phyloP scores from a whole-genome alignment of 2,329 filamentous ascomycete genomes.

The Colletotrichum costaricense region DNA sequence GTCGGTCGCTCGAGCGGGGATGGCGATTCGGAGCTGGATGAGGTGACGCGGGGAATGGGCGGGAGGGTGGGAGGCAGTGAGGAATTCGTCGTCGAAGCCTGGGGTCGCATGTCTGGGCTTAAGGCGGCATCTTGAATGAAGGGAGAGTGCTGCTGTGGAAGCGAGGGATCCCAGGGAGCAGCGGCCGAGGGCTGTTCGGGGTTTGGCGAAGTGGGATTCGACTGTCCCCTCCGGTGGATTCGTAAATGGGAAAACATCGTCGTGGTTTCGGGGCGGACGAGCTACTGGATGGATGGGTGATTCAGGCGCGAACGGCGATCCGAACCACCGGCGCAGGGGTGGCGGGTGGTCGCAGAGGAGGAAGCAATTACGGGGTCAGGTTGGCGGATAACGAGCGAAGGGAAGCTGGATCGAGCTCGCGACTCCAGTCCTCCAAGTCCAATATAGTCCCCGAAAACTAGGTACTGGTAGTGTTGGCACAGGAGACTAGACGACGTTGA shows the following conservation, averaged over 20 bases:
- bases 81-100: slow-evolving; percentile 47
- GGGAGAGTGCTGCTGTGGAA: slow-evolving; percentile 51
- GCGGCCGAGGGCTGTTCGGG: slow-evolving; percentile 59
- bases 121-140: slow-evolving; percentile 52
- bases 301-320: slow-evolving; percentile 12
- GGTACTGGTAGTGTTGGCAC: background rate
- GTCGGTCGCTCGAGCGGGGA: slow-evolving; percentile 30
- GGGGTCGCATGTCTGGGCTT: slow-evolving; percentile 47
- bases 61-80: slow-evolving; percentile 60
- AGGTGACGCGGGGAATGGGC: slow-evolving; percentile 61
- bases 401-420: slow-evolving; percentile 18
- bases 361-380: slow-evolving; percentile 20
- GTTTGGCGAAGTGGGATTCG: slow-evolving; percentile 65
- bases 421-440: background rate
- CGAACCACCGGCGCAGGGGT: slow-evolving; percentile 23
- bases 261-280: background rate
- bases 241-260: slow-evolving; percentile 65
- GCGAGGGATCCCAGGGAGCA: slow-evolving; percentile 45
- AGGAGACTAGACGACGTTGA: slow-evolving; percentile 12
- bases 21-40: slow-evolving; percentile 46
- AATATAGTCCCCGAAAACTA: background rate
- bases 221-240: slow-evolving; percentile 68
- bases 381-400: slow-evolving; percentile 18
- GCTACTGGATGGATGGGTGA: slow-evolving; percentile 9
- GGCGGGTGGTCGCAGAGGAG: slow-evolving; percentile 28